These are phyloP conservation scores for Claviceps arundinis DNA, from an alignment of 2,329 filamentous ascomycete genomes.

Conservation along the genomic window DNA sequence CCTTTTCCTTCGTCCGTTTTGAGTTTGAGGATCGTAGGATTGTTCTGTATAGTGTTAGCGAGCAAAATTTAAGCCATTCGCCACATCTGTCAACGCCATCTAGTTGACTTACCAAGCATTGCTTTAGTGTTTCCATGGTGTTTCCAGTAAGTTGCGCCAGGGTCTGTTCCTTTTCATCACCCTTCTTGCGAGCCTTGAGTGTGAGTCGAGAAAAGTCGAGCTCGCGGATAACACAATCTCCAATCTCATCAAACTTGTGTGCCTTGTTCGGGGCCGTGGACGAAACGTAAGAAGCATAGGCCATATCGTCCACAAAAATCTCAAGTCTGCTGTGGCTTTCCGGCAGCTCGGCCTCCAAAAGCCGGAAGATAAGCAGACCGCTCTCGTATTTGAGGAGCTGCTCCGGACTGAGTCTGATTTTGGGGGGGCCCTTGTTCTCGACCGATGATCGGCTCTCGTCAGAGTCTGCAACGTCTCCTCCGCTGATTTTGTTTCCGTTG, in stretches of 20 bases:
- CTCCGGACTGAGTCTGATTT: constrained; percentile 64
- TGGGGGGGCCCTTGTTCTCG: constrained; percentile 47
- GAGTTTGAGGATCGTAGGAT: constrained; percentile 69
- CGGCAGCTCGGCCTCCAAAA: constrained; percentile 78
- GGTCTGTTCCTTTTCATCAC: constrained; percentile 62
- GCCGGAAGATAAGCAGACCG: constrained; percentile 84
- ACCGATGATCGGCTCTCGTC: constrained; percentile 21
- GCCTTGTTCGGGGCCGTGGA: constrained; percentile 56
- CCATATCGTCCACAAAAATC: constrained; percentile 86
- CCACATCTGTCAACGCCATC: neutral
- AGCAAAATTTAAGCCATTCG: no score
- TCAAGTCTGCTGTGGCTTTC: constrained; percentile 67
- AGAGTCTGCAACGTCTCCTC: constrained; percentile 14
- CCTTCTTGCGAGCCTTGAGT: constrained; percentile 69
- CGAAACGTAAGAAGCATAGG: constrained; percentile 78
- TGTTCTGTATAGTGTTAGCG: constrained; percentile 46
- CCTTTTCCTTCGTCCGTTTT: constrained; percentile 63
- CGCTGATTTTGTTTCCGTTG: neutral
- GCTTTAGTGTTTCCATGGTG: constrained; percentile 76
- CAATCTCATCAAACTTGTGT: constrained; percentile 77
- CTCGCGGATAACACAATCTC: constrained; percentile 91
- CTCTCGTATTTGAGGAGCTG: constrained; percentile 80
- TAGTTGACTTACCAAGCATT: constrained; percentile 55
- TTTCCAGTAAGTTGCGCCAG: constrained; percentile 74
- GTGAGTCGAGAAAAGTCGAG: constrained; percentile 94